Evolutionary conservation across 2,329 filamentous ascomycete species (phyloP).

Genomic region (Calycina herbarum): DNA sequence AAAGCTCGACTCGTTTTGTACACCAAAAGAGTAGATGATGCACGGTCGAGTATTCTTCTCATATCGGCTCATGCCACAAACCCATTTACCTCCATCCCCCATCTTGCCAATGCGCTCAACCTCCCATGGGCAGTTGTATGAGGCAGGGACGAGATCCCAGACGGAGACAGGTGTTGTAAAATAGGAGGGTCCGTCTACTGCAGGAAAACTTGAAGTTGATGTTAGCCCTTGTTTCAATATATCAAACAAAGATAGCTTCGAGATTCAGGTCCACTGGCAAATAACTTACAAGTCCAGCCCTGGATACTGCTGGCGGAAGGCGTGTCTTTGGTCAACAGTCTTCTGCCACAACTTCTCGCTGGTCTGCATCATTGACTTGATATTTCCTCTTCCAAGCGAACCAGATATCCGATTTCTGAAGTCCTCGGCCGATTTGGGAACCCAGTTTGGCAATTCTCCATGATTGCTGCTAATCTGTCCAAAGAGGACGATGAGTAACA

Average conservation of each 20-base stretch:
- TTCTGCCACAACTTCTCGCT: slow-evolving; percentile 33
- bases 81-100: slow-evolving; percentile 44
- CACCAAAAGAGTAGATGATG: slow-evolving; percentile 42
- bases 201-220: slow-evolving; percentile 29
- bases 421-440: slow-evolving; percentile 2
- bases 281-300: slow-evolving; percentile 33
- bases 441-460: slow-evolving; percentile 9
- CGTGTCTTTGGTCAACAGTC: slow-evolving; percentile 36
- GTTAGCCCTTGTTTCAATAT: neutral
- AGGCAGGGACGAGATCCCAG: slow-evolving; percentile 42
- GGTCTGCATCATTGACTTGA: slow-evolving; percentile 29
- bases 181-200: slow-evolving; percentile 22
- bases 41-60: slow-evolving; percentile 34
- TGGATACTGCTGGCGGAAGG: slow-evolving; percentile 29
- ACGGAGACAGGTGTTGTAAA: slow-evolving; percentile 35
- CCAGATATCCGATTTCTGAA: slow-evolving; percentile 14
- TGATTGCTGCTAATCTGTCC: slow-evolving; percentile 16
- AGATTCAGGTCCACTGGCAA: slow-evolving; percentile 1
- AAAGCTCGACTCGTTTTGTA: slow-evolving; percentile 41
- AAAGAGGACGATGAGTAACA: slow-evolving; percentile 19
- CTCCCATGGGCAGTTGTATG: slow-evolving; percentile 41
- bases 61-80: slow-evolving; percentile 42
- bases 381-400: slow-evolving; percentile 16
- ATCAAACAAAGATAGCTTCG: neutral
- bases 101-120: slow-evolving; percentile 41